Conservation (phyloP, 495 filamentous ascomycete species). For the Penicillium parvum region DNA sequence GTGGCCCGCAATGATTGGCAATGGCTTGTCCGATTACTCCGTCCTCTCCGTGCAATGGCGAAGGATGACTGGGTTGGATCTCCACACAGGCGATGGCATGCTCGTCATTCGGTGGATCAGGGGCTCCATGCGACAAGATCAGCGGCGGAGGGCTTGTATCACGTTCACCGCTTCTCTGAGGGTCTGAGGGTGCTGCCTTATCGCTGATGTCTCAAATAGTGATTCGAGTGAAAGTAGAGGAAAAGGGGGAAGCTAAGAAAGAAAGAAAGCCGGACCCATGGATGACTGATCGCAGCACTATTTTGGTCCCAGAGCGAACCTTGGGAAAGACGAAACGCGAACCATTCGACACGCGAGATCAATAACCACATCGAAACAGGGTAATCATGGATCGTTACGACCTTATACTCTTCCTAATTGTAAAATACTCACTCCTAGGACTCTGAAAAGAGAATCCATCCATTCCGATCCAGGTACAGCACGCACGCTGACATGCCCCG, state of each 20-base stretch:
- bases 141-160: conserved; percentile 20
- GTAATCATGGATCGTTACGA: too few species aligned
- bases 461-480: conserved; percentile 27
- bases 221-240: too few species aligned
- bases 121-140: conserved; percentile 24
- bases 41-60: too few species aligned
- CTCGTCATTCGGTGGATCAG: conserved; percentile 32
- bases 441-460: neutral
- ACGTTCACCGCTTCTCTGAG: conserved; percentile 29
- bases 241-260: too few species aligned
- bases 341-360: conserved; percentile 13
- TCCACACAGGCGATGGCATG: conserved; percentile 20
- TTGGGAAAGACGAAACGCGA: conserved; percentile 11
- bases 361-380: too few species aligned
- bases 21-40: conserved; percentile 8
- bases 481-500: conserved; percentile 7
- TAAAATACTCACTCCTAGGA: neutral
- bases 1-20: conserved; percentile 14
- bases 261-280: too few species aligned
- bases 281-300: too few species aligned
- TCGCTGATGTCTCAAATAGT: too few species aligned
- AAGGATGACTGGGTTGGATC: conserved; percentile 18
- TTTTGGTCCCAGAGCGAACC: conserved; percentile 6
- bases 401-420: too few species aligned
- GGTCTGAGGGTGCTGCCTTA: conserved; percentile 11